Conservation (phyloP, 1,284 basidiomycete genomes). For the Neotropicomus parvogracilis region DNA sequence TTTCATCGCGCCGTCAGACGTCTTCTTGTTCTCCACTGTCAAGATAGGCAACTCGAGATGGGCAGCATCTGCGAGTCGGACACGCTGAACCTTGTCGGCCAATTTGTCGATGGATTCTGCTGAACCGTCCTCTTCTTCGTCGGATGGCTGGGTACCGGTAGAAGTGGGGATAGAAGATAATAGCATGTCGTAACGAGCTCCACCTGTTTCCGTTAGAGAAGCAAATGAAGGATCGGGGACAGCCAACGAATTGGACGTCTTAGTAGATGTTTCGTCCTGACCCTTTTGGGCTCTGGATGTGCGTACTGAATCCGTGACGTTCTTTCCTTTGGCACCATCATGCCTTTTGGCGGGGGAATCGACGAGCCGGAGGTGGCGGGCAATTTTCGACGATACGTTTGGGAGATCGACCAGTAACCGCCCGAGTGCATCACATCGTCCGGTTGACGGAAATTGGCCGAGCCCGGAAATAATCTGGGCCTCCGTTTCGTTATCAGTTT, state of each 20-base stretch:
- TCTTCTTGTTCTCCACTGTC: conserved; percentile 10
- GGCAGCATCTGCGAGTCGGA: not conserved
- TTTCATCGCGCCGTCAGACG: not conserved
- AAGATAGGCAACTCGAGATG: conserved; percentile 11
- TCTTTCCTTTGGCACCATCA: too few relatives aligned
- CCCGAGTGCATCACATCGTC: conserved; percentile 9
- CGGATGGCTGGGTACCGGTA: not conserved
- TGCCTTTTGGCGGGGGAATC: not conserved
- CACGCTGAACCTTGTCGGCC: not conserved
- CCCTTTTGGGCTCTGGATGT: not conserved
- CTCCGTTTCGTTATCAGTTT: not conserved
- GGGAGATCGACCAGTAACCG: conserved; percentile 9
- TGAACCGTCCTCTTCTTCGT: too few relatives aligned
- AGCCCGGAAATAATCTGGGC: not conserved
- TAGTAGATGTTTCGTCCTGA: not conserved
- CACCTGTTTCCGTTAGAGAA: not conserved
- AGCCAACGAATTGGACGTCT: not conserved
- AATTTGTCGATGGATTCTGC: not conserved
- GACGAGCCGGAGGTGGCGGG: not conserved
- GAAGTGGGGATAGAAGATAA: not conserved
- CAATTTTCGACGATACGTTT: not conserved
- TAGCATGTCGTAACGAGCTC: not conserved
- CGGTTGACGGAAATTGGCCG: not conserved
- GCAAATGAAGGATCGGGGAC: not conserved
- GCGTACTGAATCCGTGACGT: not conserved